These are phyloP conservation scores for Podila minutissima DNA, from an alignment of 192 early-diverging fungal species.

Conservation along the genomic window DNA sequence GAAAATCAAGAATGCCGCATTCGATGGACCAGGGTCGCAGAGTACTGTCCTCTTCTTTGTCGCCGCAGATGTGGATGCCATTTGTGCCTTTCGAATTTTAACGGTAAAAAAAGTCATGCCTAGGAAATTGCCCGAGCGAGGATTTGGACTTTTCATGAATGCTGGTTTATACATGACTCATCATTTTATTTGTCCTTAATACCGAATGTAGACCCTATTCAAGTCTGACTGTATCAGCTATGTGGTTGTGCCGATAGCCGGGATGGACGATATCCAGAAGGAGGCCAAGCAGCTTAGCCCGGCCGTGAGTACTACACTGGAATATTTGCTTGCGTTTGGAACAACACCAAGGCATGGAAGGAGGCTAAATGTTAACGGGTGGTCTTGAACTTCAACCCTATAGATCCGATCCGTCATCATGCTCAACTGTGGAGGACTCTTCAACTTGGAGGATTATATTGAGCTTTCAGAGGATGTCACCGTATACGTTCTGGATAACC, in stretches of 20 bases:
- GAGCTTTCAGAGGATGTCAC: conserved; percentile 77
- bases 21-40: conserved; percentile 17
- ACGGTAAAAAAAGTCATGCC: conserved; percentile 56
- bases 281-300: conserved; percentile 61
- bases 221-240: conserved; percentile 84
- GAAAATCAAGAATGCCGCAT: conserved; percentile 49
- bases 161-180: not conserved
- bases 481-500: conserved; percentile 87
- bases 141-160: not conserved
- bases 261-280: conserved; percentile 64
- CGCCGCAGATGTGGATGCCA: conserved; percentile 78
- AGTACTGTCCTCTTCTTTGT: conserved; percentile 66
- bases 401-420: conserved; percentile 81
- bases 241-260: conserved; percentile 82
- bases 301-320: conserved; percentile 54
- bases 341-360: conserved; percentile 44
- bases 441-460: conserved; percentile 55
- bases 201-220: conserved; percentile 64
- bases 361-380: not conserved
- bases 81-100: conserved; percentile 85
- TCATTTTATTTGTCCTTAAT: not conserved
- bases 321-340: not conserved
- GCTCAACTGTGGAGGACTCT: conserved; percentile 87
- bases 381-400: conserved; percentile 3
- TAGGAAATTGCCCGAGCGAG: not conserved